A percentile compares a stretch with the other conserved stretches of the same genome.
These are phyloP conservation scores for Fagopyrum tataricum DNA, from an alignment of 148 eudicot genomes.

Conservation along the genomic window DNA sequence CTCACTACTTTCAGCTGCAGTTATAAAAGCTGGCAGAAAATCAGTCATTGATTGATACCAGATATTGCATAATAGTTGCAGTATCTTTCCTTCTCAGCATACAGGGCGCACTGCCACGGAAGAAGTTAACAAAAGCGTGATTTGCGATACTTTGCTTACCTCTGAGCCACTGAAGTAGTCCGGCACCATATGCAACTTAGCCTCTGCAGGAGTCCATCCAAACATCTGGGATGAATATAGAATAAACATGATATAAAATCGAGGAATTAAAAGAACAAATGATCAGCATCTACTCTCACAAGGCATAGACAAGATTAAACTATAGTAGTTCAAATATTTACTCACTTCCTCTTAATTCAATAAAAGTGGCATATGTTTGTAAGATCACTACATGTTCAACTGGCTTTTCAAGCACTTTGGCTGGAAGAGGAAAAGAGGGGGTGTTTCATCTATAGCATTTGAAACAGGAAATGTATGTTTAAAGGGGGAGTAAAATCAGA, in stretches of 20 bases:
- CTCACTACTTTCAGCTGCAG: slow-evolving; percentile 66
- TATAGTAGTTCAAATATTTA: no score
- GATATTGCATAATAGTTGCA: background rate
- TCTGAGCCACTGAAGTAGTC: slow-evolving; percentile 73
- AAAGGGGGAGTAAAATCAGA: no score
- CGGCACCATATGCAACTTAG: slow-evolving; percentile 81
- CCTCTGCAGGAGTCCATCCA: slow-evolving; percentile 89
- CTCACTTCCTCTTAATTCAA: no score
- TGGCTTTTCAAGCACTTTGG: no score
- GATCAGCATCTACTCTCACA: no score
- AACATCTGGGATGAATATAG: slow-evolving; percentile 36
- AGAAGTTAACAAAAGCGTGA: background rate
- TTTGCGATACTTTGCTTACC: slow-evolving; percentile 34
- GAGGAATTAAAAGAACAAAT: no score
- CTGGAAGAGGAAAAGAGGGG: no score
- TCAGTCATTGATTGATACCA: background rate
- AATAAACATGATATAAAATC: background rate
- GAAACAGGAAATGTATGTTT: no score
- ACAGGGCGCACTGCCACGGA: background rate
- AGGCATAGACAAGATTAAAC: no score
- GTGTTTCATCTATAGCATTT: no score
- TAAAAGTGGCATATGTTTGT: no score
- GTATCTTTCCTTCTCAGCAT: background rate
- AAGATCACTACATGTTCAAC: no score
- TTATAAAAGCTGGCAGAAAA: slow-evolving; percentile 13